These are phyloP conservation scores for Hylodesmum podocarpum DNA, from an alignment of 306 rosid genomes.

Conservation along the genomic window DNA sequence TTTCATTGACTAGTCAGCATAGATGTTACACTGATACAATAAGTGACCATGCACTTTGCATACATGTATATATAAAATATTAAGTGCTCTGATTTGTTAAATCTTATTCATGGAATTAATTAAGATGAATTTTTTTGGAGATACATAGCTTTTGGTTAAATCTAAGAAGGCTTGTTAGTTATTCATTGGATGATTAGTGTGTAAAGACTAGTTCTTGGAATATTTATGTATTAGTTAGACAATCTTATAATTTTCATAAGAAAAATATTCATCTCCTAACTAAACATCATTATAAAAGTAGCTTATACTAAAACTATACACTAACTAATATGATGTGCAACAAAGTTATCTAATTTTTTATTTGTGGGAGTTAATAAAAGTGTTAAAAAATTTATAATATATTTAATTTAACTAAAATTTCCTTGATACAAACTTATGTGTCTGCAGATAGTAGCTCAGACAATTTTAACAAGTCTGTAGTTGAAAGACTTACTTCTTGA, in stretches of 20 bases:
- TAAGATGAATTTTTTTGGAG: background rate
- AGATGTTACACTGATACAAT: background rate
- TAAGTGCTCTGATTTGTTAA: background rate
- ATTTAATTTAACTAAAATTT: too few species aligned
- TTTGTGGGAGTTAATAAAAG: too few species aligned
- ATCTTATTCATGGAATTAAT: background rate
- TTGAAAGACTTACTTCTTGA: conserved; percentile 2
- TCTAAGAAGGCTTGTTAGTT: background rate
- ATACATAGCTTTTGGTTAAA: background rate
- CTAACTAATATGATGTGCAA: background rate
- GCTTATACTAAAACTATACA: background rate
- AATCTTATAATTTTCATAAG: background rate
- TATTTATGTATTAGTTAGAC: background rate
- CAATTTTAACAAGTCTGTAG: background rate
- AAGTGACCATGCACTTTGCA: background rate
- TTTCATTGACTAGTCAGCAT: background rate
- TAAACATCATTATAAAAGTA: background rate
- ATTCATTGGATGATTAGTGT: background rate
- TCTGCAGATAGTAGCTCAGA: too few species aligned
- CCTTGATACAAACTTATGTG: too few species aligned
- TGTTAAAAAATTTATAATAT: too few species aligned
- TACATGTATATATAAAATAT: background rate
- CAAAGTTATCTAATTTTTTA: background rate
- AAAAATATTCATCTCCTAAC: background rate
- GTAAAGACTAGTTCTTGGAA: background rate